Base-by-base conservation (phyloP, 2,329 filamentous ascomycete species). In the Metarhizium anisopliae region DNA sequence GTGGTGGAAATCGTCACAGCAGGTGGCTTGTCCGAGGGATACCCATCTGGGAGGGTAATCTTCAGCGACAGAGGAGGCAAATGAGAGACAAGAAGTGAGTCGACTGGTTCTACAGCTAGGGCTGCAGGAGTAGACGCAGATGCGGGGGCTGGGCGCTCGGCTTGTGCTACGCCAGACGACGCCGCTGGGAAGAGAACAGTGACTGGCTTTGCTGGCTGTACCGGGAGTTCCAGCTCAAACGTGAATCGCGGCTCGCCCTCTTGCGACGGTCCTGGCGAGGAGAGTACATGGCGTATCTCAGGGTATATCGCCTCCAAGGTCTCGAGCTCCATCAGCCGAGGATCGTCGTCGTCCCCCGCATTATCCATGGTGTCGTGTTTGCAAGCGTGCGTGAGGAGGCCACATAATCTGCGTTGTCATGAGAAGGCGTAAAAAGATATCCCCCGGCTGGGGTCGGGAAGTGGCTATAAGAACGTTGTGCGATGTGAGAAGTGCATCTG, bases 231-330 rank as follows among this genome's bases (percentile, higher is more conserved):
- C 56, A 86, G 75, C 47, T 74, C 72, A 64, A 85, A 78, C 7
- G 71, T 72, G 62, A 77, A 77, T n/a, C 49, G 35, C 2, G 59
- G 58, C 3, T 16, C n/a, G 20, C 16, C 42, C 2, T 38, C 11
- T 30, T 16, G 2, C 45, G 45, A 16, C 25, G 45, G 8, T 4
- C 10, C 25, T 8, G n/a, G 42, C 5, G 42, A 6, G 20, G 75
- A 66, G 38, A 66, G 38, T 11, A 5, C 16, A 8, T 71, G 68
- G 35, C 73, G 73, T 14, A 87, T 78, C 68, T 87, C 85, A n/a
- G 84, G 84, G 60, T 80, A 88, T 63, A 88, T 87, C 59, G 83
- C 82, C 55, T 76, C 71, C 55, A 87, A 76, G 14, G 82, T 79
- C 62, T 76, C 78, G 55, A 87, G 74, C 72, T 87, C 84, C 50